Conservation (phyloP, 371 early-diverging fungal genomes). For the Basidiobolus meristosporus region DNA sequence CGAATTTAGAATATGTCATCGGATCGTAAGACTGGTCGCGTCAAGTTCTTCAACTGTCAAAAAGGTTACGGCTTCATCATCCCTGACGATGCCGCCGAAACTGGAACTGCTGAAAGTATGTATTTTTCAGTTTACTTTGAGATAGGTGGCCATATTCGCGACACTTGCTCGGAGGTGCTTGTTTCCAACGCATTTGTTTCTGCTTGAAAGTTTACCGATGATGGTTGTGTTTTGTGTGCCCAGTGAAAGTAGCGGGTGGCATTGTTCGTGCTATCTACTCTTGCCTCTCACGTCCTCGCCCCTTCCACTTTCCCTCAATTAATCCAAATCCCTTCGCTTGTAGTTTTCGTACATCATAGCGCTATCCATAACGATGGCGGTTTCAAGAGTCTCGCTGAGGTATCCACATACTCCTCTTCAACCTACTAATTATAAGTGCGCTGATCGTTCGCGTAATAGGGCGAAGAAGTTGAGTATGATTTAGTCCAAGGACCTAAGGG, state of each 20-base stretch:
- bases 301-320: too few relatives aligned
- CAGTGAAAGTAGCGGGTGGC: too few relatives aligned
- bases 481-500: constrained; percentile 66
- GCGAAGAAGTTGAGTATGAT: constrained; percentile 60
- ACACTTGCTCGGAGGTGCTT: too few relatives aligned
- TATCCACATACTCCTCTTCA: constrained; percentile 9
- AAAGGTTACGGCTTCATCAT: constrained; percentile 83
- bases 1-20: too few relatives aligned
- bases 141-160: background rate
- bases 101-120: constrained; percentile 42
- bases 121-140: background rate
- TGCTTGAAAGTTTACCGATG: too few relatives aligned
- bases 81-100: constrained; percentile 28
- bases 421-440: too few relatives aligned
- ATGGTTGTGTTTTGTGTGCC: too few relatives aligned
- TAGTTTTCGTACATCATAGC: constrained; percentile 79
- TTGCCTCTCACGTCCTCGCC: too few relatives aligned
- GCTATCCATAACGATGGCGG: constrained; percentile 68
- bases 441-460: constrained; percentile 9
- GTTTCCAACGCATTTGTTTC: too few relatives aligned
- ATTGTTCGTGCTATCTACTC: too few relatives aligned
- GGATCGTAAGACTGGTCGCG: constrained; percentile 42
- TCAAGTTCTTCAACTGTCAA: constrained; percentile 74
- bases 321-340: constrained; percentile 1
- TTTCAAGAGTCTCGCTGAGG: constrained; percentile 70